phyloP scores from a whole-genome alignment of 441 rosid genomes.

The Sinapis alba region DNA sequence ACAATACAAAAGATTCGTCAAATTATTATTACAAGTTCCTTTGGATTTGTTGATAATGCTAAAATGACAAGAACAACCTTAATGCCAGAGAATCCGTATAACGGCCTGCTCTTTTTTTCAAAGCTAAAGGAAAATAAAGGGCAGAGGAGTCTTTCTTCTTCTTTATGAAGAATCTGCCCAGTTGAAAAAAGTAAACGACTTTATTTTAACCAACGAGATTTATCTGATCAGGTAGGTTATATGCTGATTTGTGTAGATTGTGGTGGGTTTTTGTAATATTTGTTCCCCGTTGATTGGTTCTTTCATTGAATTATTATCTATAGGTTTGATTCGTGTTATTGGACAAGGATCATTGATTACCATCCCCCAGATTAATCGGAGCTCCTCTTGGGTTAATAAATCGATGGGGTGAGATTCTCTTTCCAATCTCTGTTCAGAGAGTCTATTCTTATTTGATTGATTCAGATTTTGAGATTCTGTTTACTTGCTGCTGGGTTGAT shows the following conservation, averaged over 20 bases:
- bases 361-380: slow-evolving; percentile 35
- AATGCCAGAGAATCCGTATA: slow-evolving; percentile 24
- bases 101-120: slow-evolving; percentile 31
- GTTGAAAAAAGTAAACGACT: slow-evolving; percentile 24
- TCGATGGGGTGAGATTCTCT: slow-evolving; percentile 42
- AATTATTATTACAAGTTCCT: slow-evolving; percentile 9
- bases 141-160: too few relatives aligned
- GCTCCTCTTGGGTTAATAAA: slow-evolving; percentile 28
- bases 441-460: not conserved
- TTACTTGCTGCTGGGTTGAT: not conserved
- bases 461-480: not conserved
- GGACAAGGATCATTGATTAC: slow-evolving; percentile 20
- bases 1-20: not conserved
- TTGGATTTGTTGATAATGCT: not conserved
- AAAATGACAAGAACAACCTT: slow-evolving; percentile 27
- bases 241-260: slow-evolving; percentile 12
- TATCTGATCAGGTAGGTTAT: slow-evolving; percentile 17
- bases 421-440: not conserved
- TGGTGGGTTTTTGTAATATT: not conserved
- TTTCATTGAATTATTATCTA: not conserved
- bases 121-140: slow-evolving; percentile 36
- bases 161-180: too few relatives aligned
- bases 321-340: slow-evolving; percentile 26
- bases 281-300: too few relatives aligned
- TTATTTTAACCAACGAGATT: slow-evolving; percentile 21